These are phyloP conservation scores for Cryphonectria japonica DNA, from an alignment of 2,329 filamentous ascomycete species.

Conservation along the genomic window DNA sequence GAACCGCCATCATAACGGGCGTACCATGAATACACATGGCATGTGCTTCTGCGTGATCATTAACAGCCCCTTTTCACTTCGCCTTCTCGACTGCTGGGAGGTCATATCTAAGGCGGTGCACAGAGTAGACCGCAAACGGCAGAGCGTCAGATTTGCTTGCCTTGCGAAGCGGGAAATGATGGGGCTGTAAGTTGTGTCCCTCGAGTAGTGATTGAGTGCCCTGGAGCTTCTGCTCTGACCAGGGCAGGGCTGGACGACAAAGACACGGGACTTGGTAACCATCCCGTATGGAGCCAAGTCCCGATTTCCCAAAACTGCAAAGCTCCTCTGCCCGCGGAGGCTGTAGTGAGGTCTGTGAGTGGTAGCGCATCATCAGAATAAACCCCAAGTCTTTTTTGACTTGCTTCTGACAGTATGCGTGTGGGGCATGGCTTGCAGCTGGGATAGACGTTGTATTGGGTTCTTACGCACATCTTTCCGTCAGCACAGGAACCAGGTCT, in stretches of 20 bases:
- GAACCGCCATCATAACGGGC: neutral
- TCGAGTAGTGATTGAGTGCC: neutral
- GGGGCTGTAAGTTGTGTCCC: too few species aligned
- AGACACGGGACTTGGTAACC: neutral
- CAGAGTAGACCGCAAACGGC: constrained; percentile 10
- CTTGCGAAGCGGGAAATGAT: neutral
- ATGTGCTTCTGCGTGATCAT: constrained; percentile 2
- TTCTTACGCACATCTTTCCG: neutral
- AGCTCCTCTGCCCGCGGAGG: neutral
- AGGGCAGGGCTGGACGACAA: constrained; percentile 7
- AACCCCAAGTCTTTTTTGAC: neutral
- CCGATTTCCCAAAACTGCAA: neutral
- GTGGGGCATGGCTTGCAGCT: neutral
- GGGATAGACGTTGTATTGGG: neutral
- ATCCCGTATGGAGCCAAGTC: neutral
- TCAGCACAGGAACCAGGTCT: neutral
- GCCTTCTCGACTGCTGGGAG: neutral
- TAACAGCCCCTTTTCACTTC: too few species aligned
- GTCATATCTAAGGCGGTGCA: neutral
- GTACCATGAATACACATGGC: neutral
- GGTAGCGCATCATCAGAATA: neutral
- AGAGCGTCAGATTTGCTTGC: neutral
- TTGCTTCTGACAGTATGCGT: neutral
- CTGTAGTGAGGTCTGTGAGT: neutral
- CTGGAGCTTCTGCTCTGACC: neutral